Conservation (phyloP, 345 rosid genomes). For the Eucalyptus regnans region DNA sequence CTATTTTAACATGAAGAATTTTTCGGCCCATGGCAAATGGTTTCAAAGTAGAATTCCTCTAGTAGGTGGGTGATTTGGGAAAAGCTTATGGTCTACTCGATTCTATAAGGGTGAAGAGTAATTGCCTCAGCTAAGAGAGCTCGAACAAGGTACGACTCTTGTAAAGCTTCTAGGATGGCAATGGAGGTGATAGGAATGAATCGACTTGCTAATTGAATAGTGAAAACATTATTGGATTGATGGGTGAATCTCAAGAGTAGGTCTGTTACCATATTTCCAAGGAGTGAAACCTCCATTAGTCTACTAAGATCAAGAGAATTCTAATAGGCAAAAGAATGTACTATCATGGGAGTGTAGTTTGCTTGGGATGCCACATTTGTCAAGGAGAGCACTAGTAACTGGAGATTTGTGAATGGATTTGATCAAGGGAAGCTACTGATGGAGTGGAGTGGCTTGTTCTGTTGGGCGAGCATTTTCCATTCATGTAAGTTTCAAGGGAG, state of each 20-base stretch:
- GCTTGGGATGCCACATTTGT: neutral
- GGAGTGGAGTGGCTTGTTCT: neutral
- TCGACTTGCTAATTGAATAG: neutral
- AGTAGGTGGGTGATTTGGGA: neutral
- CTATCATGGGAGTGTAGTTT: neutral
- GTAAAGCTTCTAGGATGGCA: neutral
- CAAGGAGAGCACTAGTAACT: neutral
- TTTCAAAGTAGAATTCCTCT: neutral
- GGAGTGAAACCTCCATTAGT: neutral
- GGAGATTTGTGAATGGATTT: neutral
- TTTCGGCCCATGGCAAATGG: rapidly evolving
- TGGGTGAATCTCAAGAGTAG: neutral
- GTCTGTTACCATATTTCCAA: neutral
- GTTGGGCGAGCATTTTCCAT: neutral
- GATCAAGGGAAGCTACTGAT: neutral
- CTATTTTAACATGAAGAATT: neutral
- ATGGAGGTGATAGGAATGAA: neutral
- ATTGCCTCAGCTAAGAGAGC: neutral
- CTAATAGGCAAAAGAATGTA: neutral
- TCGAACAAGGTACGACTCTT: neutral
- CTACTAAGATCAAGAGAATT: neutral
- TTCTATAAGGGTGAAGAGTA: neutral
- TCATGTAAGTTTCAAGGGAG: neutral
- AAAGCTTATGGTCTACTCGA: neutral
- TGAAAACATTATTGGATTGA: no score